Conservation (phyloP, 2,329 filamentous ascomycete species). For the Fusarium guadeloupense region DNA sequence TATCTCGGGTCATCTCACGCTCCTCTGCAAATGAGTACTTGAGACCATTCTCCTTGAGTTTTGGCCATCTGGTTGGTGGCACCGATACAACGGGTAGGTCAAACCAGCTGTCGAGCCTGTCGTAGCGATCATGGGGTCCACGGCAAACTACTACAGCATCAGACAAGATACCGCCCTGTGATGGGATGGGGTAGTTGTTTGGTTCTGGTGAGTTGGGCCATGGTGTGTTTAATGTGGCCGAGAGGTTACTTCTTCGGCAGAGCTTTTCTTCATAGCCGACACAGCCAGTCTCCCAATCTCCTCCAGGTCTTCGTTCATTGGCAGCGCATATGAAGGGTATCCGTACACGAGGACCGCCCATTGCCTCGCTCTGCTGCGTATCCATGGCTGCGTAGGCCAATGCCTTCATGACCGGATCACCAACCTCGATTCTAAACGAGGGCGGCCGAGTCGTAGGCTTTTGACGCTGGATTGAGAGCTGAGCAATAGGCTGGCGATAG, state of each 20-base stretch:
- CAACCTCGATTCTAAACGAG: constrained; percentile 60
- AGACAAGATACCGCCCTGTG: constrained; percentile 75
- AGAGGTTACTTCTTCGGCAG: constrained; percentile 77
- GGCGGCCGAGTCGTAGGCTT: constrained; percentile 52
- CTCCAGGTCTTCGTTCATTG: constrained; percentile 79
- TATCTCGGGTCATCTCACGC: constrained; percentile 75
- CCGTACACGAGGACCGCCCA: constrained; percentile 47
- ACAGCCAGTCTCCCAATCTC: constrained; percentile 78
- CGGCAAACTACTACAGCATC: constrained; percentile 77
- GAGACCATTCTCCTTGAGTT: constrained; percentile 72
- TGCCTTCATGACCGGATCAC: constrained; percentile 69
- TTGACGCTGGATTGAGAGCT: constrained; percentile 54
- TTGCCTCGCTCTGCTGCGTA: constrained; percentile 48
- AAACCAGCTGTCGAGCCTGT: constrained; percentile 63
- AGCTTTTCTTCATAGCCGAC: constrained; percentile 70
- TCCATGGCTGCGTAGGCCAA: constrained; percentile 63
- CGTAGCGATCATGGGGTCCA: constrained; percentile 73
- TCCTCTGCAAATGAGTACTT: constrained; percentile 78
- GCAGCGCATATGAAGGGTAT: constrained; percentile 77
- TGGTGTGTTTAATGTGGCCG: constrained; percentile 71
- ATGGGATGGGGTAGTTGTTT: constrained; percentile 76
- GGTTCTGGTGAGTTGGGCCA: constrained; percentile 57
- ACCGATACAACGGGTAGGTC: constrained; percentile 78
- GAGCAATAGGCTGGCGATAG: constrained; percentile 60
- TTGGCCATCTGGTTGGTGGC: constrained; percentile 76